phyloP scores from a whole-genome alignment of 768 basidiomycete genomes.

The Boletus reticulatus region DNA sequence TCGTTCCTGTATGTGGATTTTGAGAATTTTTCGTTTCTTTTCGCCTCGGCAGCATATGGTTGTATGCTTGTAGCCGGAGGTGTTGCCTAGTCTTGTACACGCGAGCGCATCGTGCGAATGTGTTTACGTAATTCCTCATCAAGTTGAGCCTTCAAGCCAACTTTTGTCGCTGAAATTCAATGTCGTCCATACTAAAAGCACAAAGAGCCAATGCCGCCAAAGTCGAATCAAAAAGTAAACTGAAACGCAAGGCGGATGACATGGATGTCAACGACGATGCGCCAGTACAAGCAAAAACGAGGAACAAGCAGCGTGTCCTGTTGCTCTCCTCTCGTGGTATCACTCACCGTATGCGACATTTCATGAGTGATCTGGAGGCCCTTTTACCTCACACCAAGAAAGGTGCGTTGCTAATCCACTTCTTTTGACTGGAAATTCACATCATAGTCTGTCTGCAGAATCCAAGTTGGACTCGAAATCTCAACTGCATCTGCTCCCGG shows the following conservation, averaged over 20 bases:
- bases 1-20: not conserved
- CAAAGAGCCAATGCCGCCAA: constrained; percentile 58
- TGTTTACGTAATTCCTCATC: constrained; percentile 25
- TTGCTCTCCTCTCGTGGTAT: constrained; percentile 91
- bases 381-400: constrained; percentile 95
- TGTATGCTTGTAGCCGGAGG: constrained; percentile 2
- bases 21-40: not conserved
- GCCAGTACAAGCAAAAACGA: constrained; percentile 46
- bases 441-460: constrained; percentile 47
- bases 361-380: constrained; percentile 91
- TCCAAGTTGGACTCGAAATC: constrained; percentile 97
- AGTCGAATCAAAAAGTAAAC: constrained; percentile 41
- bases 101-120: not conserved
- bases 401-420: constrained; percentile 49
- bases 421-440: not conserved
- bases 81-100: constrained; percentile 11
- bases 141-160: not conserved
- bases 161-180: constrained; percentile 22
- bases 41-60: not conserved
- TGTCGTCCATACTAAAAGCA: constrained; percentile 65
- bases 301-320: constrained; percentile 94
- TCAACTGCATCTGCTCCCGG: constrained; percentile 87
- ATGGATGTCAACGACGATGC: constrained; percentile 56
- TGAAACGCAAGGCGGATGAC: constrained; percentile 64
- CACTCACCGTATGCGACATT: constrained; percentile 94